Base-by-base conservation (phyloP, 208 protist genomes). In the Leishmania arabica region DNA sequence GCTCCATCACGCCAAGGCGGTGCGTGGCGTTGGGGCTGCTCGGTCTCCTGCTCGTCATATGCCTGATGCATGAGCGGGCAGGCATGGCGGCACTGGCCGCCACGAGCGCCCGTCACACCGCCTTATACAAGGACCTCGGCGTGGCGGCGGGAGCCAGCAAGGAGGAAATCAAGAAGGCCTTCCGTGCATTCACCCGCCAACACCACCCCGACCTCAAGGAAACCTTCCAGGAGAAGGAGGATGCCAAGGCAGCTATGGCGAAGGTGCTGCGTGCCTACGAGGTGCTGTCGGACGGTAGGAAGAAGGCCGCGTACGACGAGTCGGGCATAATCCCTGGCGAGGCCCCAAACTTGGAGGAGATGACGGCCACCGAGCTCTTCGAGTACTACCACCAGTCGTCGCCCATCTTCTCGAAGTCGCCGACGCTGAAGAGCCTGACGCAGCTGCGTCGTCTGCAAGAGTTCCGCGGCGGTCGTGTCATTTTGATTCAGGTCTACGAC, bases 161-260 rank as follows among this genome's bases (percentile, higher is more conserved):
- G 80, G 83, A 79, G 7, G 91, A 95, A 42, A 93, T 98, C 74
- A 91, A 91, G 53, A 90, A 88, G 42, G 92, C 95, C 2, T 98
- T 97, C 75, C 89, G 94, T 27, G 77, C 79, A 19, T 82, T 95
- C 37, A 91, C 95, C 6, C 88, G 93, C 2, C 80, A 92, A 74
- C 87, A 95, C 64, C 96, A 98, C 84, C 96, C 96, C 34, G 96
- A 98, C 77, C 58, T 95, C n/a, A 96, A 98, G 74, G 92, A 97
- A 15, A 89, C 84, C 37, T 84, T 82, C 24, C 87, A 96, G 9
- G 96, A 93, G 79, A 96, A 97, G 87, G 94, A 97, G 69, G 79
- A 56, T 45, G 96, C 96, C 37, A 96, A 97, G 88, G 89, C 84
- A 34, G 66, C 89, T 47, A 98, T 98, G 93, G 84, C 89, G 75